Evolutionary conservation across 139 green algal species (phyloP).

Genomic region (Picochlorum sp.): DNA sequence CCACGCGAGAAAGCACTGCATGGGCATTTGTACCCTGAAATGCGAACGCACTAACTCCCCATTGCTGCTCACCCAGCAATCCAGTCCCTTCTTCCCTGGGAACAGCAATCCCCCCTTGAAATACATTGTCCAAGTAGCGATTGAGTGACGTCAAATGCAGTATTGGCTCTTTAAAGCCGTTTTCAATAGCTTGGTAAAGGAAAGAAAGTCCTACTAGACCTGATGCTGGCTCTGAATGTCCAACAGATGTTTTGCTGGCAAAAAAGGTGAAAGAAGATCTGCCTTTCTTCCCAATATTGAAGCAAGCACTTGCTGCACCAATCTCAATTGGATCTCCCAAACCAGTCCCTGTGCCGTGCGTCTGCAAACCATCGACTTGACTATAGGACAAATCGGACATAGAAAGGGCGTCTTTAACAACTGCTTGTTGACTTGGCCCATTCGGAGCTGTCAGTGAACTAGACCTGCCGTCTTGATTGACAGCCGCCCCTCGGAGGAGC

Average conservation of each 20-base stretch:
- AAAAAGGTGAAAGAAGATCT: conserved; percentile 33
- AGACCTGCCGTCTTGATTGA: conserved; percentile 38
- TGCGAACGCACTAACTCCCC: conserved; percentile 67
- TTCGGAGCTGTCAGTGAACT: conserved; percentile 43
- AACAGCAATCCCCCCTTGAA: conserved; percentile 5
- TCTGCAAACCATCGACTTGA: conserved; percentile 22
- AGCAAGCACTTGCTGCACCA: conserved; percentile 20
- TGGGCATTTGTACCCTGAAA: conserved; percentile 75
- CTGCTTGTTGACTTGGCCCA: conserved; percentile 41
- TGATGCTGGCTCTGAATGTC: conserved; percentile 79
- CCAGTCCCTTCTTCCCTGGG: conserved; percentile 23
- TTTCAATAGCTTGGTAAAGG: conserved; percentile 17
- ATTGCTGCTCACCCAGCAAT: not conserved
- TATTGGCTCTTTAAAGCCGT: conserved; percentile 31
- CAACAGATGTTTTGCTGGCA: conserved; percentile 63
- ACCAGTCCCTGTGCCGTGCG: conserved; percentile 54
- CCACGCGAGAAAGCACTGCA: conserved; percentile 30
- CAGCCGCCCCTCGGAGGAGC: conserved; percentile 26
- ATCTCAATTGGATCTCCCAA: conserved; percentile 85
- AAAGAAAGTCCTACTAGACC: conserved; percentile 51
- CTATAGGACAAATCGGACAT: not conserved
- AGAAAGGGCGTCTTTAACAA: conserved; percentile 53
- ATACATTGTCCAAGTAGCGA: conserved; percentile 36
- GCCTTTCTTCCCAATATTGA: conserved; percentile 5
- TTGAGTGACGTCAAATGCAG: conserved; percentile 62